Evolutionary conservation across 2,329 filamentous ascomycete genomes (phyloP), one percentile per base, ranked within the genome.

Genomic region (Aspergillus chevalieri): DNA sequence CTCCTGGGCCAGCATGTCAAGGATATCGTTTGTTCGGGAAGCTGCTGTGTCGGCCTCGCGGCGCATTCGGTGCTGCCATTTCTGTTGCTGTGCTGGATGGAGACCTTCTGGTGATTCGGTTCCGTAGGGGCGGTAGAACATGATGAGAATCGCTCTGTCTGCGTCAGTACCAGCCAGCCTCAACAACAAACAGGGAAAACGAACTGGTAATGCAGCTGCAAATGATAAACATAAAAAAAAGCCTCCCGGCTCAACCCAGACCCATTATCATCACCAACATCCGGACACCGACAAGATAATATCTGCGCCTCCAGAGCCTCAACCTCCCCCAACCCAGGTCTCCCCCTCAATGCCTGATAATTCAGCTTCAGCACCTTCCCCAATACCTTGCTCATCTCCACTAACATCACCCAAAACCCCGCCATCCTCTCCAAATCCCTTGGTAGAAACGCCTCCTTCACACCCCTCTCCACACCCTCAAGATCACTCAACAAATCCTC

Each of bases 171-270:
- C 12, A 24, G 10, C 2, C 6, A n/a, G 15, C 3, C 7, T 6
- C 3, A 19, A n/a, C 26, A 2, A 41, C 14, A 4, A 19, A 24
- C 3, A 22, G 1, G 9, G 6, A 17, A 14, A 30, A 53, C 54
- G 49, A 9, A 65, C 63, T 63, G 59, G 41, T 63, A 65, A 50
- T 65, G 62, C 24, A 65, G 51, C 24, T 64, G 58, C 14, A 65
- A 48, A 30, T 65, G 62, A 33, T 64, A 53, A 3, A 57, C 39
- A 45, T 57, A 56, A 34, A 63, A 63, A 3, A 51, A 51, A 3
- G 54, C 52, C 5, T 49, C 15, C 15, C 44, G 48, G 24, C 47
- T 58, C 15, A 49, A 47, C 3, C 42, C 52, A 1, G 43, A 21
- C 8, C 56, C 52, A 12, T 52, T 47, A 4, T 55, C 47, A 10